These are phyloP conservation scores for Quaeritorhiza haematococci DNA, from an alignment of 371 early-diverging fungal species.

Conservation along the genomic window DNA sequence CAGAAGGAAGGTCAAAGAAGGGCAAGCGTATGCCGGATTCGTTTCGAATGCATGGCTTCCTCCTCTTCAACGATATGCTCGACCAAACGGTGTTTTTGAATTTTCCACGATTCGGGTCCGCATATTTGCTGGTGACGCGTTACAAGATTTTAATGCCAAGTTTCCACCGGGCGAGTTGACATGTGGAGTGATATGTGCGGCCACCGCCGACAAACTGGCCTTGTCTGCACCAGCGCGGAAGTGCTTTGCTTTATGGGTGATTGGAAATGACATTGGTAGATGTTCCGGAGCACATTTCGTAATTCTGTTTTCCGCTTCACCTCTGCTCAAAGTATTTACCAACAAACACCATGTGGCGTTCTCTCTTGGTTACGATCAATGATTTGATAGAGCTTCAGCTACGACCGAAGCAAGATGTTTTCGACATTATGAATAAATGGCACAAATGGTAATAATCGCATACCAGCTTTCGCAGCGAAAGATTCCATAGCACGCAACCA, in stretches of 20 bases:
- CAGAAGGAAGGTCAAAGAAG: too few species aligned
- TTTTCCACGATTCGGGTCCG: too few species aligned
- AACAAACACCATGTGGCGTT: too few species aligned
- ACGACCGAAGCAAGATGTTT: slow-evolving; percentile 38
- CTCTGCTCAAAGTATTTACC: slow-evolving; percentile 2
- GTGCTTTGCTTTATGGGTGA: slow-evolving; percentile 48
- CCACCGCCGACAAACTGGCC: slow-evolving; percentile 33
- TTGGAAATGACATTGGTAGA: slow-evolving; percentile 43
- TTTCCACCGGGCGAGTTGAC: slow-evolving; percentile 19
- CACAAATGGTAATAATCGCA: slow-evolving; percentile 20
- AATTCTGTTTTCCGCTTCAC: background rate
- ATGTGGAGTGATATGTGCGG: slow-evolving; percentile 24
- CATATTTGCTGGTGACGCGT: slow-evolving; percentile 40
- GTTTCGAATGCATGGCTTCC: too few species aligned
- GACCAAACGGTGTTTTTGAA: too few species aligned
- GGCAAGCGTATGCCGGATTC: too few species aligned
- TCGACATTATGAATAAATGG: slow-evolving; percentile 39
- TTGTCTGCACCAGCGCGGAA: slow-evolving; percentile 13
- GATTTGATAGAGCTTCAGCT: slow-evolving; percentile 38
- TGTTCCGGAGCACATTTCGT: background rate
- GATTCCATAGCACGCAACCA: background rate
- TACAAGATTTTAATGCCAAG: slow-evolving; percentile 35
- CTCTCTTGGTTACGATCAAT: background rate
- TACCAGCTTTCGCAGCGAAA: background rate
- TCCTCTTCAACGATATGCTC: too few species aligned